Evolutionary conservation across 2,329 filamentous ascomycete genomes (phyloP).

Genomic region (Botryotinia globosa): DNA sequence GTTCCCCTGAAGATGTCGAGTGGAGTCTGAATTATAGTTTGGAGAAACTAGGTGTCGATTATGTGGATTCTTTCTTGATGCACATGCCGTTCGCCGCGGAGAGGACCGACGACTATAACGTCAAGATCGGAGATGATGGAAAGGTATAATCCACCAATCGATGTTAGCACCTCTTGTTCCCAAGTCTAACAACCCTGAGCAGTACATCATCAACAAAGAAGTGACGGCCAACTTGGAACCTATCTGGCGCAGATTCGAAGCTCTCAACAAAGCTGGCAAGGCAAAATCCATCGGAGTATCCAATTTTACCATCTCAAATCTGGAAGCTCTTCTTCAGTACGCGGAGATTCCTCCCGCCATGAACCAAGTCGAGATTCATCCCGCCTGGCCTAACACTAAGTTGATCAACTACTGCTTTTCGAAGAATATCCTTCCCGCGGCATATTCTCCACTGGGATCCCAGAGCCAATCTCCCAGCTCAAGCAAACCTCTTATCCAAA

Average conservation of each 20-base stretch:
- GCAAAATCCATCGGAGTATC: conserved; percentile 56
- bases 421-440: conserved; percentile 69
- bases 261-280: conserved; percentile 57
- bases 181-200: conserved; percentile 4
- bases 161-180: conserved; percentile 18
- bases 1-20: conserved; percentile 58
- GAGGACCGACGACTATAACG: conserved; percentile 68
- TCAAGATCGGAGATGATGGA: conserved; percentile 49
- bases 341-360: conserved; percentile 49
- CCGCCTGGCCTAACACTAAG: conserved; percentile 67
- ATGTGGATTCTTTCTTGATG: conserved; percentile 77
- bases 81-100: conserved; percentile 80
- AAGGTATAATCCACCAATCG: conserved; percentile 41
- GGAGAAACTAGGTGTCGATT: conserved; percentile 69
- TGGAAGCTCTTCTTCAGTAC: conserved; percentile 51
- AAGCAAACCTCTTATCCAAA: conserved; percentile 60
- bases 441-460: conserved; percentile 66
- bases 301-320: conserved; percentile 54
- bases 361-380: conserved; percentile 66
- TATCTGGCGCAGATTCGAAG: conserved; percentile 72
- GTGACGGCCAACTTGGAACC: conserved; percentile 62
- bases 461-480: conserved; percentile 60
- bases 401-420: conserved; percentile 65
- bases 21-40: conserved; percentile 69
- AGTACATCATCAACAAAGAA: conserved; percentile 60